These are phyloP conservation scores for Aspergillus quadricinctus DNA, from an alignment of 2,329 filamentous ascomycete species.

Conservation along the genomic window DNA sequence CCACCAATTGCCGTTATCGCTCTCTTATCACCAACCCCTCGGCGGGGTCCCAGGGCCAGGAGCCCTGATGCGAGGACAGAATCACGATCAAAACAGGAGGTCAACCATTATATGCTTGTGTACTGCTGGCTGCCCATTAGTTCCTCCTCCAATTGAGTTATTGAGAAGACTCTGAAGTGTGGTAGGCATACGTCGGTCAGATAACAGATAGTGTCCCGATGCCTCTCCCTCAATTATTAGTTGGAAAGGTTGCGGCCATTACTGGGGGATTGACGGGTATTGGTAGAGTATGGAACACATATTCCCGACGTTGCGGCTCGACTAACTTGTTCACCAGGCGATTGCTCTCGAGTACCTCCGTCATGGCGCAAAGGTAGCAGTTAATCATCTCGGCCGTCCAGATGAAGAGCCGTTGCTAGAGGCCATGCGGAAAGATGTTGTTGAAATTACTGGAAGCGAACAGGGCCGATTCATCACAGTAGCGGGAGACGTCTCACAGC, in stretches of 20 bases:
- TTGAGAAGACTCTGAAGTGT: not conserved
- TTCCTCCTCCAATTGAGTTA: not conserved
- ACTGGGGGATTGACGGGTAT: constrained; percentile 85
- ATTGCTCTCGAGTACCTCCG: constrained; percentile 74
- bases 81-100: not conserved
- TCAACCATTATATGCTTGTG: not conserved
- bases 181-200: not conserved
- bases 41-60: constrained; percentile 5
- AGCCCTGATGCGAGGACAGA: not conserved
- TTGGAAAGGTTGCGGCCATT: constrained; percentile 75
- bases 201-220: constrained; percentile 11
- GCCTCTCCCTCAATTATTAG: constrained; percentile 51
- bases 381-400: constrained; percentile 66
- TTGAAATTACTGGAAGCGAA: constrained; percentile 20
- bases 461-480: constrained; percentile 57
- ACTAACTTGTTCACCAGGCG: constrained; percentile 41
- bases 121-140: not conserved
- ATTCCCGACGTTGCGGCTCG: not conserved
- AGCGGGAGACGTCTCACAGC: constrained; percentile 71
- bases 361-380: constrained; percentile 72
- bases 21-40: constrained; percentile 15
- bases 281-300: constrained; percentile 50
- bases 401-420: constrained; percentile 28
- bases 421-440: constrained; percentile 27
- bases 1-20: constrained; percentile 12